These are phyloP conservation scores for Fusarium drepaniforme DNA, from an alignment of 2,329 filamentous ascomycete species.

Conservation along the genomic window DNA sequence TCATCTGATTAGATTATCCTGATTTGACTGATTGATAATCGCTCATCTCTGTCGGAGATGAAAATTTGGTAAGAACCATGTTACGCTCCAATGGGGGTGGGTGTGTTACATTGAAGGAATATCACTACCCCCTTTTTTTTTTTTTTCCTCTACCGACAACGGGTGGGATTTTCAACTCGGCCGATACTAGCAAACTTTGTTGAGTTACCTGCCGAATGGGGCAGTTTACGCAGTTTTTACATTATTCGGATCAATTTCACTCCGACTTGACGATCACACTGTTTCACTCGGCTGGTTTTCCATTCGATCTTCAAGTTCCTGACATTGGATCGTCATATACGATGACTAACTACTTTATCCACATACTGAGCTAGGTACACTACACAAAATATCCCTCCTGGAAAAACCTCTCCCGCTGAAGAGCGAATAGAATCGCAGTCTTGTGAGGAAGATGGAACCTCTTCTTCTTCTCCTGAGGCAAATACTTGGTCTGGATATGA, in stretches of 20 bases:
- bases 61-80: not conserved
- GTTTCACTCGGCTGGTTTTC: not conserved
- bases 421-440: conserved; percentile 43
- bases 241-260: not conserved
- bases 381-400: conserved; percentile 42
- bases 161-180: not conserved
- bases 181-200: not conserved
- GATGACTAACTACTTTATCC: not conserved
- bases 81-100: not conserved
- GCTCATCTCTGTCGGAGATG: not conserved
- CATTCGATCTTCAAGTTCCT: not conserved
- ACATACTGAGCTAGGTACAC: not conserved
- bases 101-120: not conserved
- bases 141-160: not conserved
- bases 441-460: conserved; percentile 46
- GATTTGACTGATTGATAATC: not conserved
- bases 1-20: conserved; percentile 6
- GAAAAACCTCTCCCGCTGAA: conserved; percentile 46
- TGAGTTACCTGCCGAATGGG: not conserved
- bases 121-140: not conserved
- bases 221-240: not conserved
- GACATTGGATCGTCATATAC: not conserved
- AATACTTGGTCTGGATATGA: conserved; percentile 40
- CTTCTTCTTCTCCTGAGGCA: conserved; percentile 46
- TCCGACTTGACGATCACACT: not conserved